Conservation (phyloP, 2,329 filamentous ascomycete genomes). For the Neofusicoccum umdonicola region DNA sequence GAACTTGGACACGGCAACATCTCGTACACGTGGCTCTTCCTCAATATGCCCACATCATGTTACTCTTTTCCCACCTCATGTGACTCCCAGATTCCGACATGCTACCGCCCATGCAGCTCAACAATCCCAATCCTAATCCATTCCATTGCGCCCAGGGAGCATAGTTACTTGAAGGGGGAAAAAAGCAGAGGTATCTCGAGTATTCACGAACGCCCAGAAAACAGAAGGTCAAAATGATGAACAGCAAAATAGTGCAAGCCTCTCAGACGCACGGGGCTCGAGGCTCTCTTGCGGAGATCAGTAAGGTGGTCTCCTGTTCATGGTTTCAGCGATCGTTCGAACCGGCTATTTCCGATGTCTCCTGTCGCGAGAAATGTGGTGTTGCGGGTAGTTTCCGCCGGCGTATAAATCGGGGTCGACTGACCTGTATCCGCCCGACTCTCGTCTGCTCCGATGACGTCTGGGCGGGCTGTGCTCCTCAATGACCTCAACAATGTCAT, state of each 20-base stretch:
- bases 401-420: constrained; percentile 44
- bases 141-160: neutral
- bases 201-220: neutral
- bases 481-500: constrained; percentile 58
- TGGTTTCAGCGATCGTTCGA: neutral
- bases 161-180: neutral
- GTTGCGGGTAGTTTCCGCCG: constrained; percentile 29
- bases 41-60: neutral
- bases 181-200: neutral
- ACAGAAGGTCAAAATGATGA: neutral
- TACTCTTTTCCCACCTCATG: neutral
- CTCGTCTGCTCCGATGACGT: constrained; percentile 38
- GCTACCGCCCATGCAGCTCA: neutral
- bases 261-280: too few species aligned
- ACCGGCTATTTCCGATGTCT: neutral
- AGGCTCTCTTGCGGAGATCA: neutral
- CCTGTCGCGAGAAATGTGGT: constrained; percentile 21
- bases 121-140: neutral
- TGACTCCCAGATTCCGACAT: neutral
- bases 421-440: constrained; percentile 47
- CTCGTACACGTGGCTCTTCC: neutral
- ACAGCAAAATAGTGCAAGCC: too few species aligned
- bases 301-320: constrained; percentile 11
- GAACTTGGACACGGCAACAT: neutral
- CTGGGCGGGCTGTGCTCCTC: constrained; percentile 52